Evolutionary conservation across 2,329 filamentous ascomycete species (phyloP).

Genomic region (Ophiosphaerella korrae): DNA sequence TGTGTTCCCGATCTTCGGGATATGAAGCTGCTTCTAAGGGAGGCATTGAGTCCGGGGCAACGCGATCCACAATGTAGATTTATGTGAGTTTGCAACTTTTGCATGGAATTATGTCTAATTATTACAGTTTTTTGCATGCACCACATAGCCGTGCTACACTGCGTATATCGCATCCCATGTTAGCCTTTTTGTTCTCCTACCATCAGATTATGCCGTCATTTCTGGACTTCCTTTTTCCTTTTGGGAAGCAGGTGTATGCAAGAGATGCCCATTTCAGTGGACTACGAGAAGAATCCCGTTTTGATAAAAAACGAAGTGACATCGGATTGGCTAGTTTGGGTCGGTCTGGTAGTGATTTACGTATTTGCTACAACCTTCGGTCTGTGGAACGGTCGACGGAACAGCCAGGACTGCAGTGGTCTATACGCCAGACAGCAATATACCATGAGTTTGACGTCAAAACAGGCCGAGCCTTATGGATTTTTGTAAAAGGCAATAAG

Average conservation of each 20-base stretch:
- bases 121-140: slow-evolving; percentile 21
- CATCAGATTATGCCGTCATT: slow-evolving; percentile 45
- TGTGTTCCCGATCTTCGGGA: not conserved
- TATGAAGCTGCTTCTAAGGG: not conserved
- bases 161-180: slow-evolving; percentile 21
- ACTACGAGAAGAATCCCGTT: slow-evolving; percentile 35
- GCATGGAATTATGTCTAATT: not conserved
- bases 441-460: slow-evolving; percentile 49
- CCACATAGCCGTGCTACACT: slow-evolving; percentile 20
- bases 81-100: slow-evolving; percentile 8
- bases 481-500: slow-evolving; percentile 47
- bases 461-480: slow-evolving; percentile 42
- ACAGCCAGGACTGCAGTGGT: slow-evolving; percentile 36
- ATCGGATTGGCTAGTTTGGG: slow-evolving; percentile 33
- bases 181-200: slow-evolving; percentile 25
- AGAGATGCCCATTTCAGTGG: slow-evolving; percentile 48
- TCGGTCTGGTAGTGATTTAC: slow-evolving; percentile 45
- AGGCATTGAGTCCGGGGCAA: slow-evolving; percentile 2
- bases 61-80: slow-evolving; percentile 21
- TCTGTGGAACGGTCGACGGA: slow-evolving; percentile 37
- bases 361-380: slow-evolving; percentile 50
- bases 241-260: slow-evolving; percentile 37
- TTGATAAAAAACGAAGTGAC: slow-evolving; percentile 11
- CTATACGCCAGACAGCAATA: slow-evolving; percentile 44
- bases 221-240: slow-evolving; percentile 48